These are phyloP conservation scores for Xylaria flabelliformis DNA, from an alignment of 495 filamentous ascomycete species.

Conservation along the genomic window DNA sequence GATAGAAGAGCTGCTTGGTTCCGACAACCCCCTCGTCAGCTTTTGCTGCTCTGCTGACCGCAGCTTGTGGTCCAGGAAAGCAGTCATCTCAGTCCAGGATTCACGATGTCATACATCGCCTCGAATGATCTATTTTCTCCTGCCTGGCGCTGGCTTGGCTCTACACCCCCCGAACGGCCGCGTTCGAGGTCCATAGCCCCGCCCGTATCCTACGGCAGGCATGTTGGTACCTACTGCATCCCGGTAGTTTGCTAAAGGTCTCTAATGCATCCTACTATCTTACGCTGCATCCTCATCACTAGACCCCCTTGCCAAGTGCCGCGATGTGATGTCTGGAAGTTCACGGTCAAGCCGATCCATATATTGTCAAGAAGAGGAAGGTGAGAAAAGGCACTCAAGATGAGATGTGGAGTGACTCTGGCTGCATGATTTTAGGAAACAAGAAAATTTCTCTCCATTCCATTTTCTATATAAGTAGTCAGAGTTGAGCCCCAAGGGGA, in stretches of 20 bases:
- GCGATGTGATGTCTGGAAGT: neutral
- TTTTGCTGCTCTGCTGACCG: conserved; percentile 21
- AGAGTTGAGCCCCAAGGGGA: neutral
- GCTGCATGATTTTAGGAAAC: conserved; percentile 10
- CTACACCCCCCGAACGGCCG: neutral
- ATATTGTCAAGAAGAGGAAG: conserved; percentile 17
- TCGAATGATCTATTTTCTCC: neutral
- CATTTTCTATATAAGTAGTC: conserved; percentile 15
- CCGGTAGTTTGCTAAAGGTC: conserved; percentile 3
- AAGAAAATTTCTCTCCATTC: neutral
- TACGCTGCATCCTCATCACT: neutral
- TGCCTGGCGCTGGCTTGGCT: neutral
- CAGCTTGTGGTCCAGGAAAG: conserved; percentile 14
- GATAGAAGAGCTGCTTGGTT: neutral
- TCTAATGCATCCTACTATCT: neutral
- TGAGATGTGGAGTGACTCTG: conserved; percentile 16
- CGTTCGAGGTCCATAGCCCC: neutral
- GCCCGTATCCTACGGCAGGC: conserved; percentile 1
- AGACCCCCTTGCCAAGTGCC: conserved; percentile 10
- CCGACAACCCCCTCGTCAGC: conserved; percentile 10
- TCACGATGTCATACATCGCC: neutral
- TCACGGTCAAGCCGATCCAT: conserved; percentile 5
- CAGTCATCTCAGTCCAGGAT: neutral
- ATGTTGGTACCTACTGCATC: conserved; percentile 15
- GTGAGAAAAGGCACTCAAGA: conserved; percentile 6